Conservation (phyloP, 768 basidiomycete species). For the Amanita molliuscula region DNA sequence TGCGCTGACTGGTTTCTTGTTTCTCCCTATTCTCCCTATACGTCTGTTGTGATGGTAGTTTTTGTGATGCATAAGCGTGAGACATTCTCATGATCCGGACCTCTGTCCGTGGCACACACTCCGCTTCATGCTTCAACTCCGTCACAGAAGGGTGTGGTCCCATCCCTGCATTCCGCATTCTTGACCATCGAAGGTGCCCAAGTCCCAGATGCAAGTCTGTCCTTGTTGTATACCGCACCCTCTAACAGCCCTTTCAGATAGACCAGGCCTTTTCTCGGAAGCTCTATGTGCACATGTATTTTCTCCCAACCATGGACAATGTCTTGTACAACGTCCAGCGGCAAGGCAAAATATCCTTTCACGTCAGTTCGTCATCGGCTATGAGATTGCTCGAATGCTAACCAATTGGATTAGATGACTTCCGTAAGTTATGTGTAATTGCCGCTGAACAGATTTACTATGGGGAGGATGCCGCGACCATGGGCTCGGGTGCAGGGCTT, state of each 20-base stretch:
- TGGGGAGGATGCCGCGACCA: constrained; percentile 85
- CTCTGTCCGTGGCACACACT: constrained; percentile 19
- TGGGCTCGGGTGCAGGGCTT: constrained; percentile 84
- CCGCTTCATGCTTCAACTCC: constrained; percentile 70
- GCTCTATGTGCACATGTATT: constrained; percentile 72
- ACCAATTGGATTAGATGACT: constrained; percentile 52
- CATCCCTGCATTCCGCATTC: constrained; percentile 80
- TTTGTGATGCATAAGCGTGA: too few species aligned
- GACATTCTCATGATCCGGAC: constrained; percentile 24
- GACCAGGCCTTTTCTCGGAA: constrained; percentile 56
- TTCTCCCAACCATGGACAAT: constrained; percentile 78
- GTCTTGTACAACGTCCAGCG: constrained; percentile 87
- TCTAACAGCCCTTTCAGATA: constrained; percentile 33
- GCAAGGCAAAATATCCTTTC: constrained; percentile 89
- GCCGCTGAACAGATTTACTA: constrained; percentile 19
- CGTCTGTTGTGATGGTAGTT: too few species aligned
- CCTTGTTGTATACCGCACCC: not conserved
- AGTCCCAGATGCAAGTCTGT: constrained; percentile 54
- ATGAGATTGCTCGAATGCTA: not conserved
- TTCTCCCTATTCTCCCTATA: too few species aligned
- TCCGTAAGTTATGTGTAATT: constrained; percentile 38
- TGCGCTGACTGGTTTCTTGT: too few species aligned
- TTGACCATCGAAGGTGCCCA: constrained; percentile 74
- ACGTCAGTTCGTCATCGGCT: constrained; percentile 38
- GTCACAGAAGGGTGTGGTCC: constrained; percentile 47